These are phyloP conservation scores for Syzygium syzygioides DNA, from an alignment of 441 rosid genomes.

Conservation along the genomic window DNA sequence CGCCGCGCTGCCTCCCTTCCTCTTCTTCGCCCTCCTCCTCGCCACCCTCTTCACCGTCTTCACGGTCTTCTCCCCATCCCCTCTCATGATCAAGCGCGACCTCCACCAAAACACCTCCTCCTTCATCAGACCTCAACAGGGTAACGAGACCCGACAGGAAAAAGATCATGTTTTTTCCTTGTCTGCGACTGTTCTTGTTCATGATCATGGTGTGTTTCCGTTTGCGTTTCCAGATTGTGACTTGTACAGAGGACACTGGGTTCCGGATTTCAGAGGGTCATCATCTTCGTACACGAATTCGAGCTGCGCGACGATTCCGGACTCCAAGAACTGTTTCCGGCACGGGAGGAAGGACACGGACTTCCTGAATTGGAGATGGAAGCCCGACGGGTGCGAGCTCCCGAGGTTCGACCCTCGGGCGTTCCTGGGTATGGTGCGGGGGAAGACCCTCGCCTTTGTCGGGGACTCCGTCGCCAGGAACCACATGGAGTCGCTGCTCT, in stretches of 20 bases:
- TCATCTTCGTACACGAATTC: constrained; percentile 52
- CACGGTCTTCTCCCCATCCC: constrained; percentile 8
- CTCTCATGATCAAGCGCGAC: neutral
- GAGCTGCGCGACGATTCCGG: constrained; percentile 61
- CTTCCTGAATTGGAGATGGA: constrained; percentile 87
- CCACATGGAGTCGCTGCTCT: constrained; percentile 82
- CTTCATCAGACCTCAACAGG: neutral
- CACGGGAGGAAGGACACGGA: constrained; percentile 59
- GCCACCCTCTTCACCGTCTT: constrained; percentile 6
- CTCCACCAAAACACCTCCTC: neutral
- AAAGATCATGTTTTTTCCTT: neutral
- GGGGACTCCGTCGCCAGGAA: constrained; percentile 93
- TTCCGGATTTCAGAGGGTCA: constrained; percentile 38
- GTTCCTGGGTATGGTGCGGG: constrained; percentile 49
- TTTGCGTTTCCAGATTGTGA: constrained; percentile 31
- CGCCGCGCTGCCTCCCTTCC: neutral
- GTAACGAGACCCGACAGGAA: neutral
- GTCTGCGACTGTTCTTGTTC: neutral
- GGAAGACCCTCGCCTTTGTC: constrained; percentile 68
- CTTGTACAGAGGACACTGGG: constrained; percentile 62
- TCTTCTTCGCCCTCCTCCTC: constrained; percentile 3
- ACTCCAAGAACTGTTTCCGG: constrained; percentile 61
- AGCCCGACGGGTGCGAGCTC: constrained; percentile 69
- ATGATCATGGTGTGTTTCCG: neutral
- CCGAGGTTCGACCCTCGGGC: constrained; percentile 51